Conservation (phyloP, 352 stramenopile species). For the Phytopythium chamaehyphon region DNA sequence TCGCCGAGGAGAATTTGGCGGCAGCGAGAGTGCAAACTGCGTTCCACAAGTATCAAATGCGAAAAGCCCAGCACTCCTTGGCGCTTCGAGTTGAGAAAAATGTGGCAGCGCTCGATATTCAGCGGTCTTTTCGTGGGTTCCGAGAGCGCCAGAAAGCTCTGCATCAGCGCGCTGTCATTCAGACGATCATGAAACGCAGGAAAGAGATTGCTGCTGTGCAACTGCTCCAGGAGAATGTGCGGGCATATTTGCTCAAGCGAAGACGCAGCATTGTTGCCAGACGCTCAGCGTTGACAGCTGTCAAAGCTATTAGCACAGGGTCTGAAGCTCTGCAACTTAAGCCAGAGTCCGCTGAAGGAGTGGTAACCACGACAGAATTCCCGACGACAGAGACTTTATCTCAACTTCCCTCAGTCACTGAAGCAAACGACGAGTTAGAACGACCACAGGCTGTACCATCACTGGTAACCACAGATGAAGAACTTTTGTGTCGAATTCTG, state of each 20-base stretch:
- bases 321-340: background rate
- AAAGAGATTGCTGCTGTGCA: slow-evolving; percentile 54
- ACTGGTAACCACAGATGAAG: no score
- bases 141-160: slow-evolving; percentile 35
- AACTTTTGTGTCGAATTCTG: slow-evolving; percentile 9
- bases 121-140: slow-evolving; percentile 62
- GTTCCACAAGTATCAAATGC: slow-evolving; percentile 55
- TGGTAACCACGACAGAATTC: no score
- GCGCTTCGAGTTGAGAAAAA: slow-evolving; percentile 44
- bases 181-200: slow-evolving; percentile 35
- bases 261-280: slow-evolving; percentile 6
- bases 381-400: no score
- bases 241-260: slow-evolving; percentile 53
- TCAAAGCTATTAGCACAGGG: no score
- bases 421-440: no score
- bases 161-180: slow-evolving; percentile 52
- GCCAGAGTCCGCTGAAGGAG: no score
- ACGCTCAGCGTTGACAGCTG: background rate
- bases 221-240: slow-evolving; percentile 62
- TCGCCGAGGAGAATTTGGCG: slow-evolving; percentile 46
- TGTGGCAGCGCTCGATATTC: slow-evolving; percentile 54
- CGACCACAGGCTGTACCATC: no score
- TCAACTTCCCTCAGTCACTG: no score
- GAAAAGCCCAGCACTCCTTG: slow-evolving; percentile 45
- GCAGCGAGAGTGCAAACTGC: slow-evolving; percentile 45